Evolutionary conservation across 2,329 filamentous ascomycete genomes (phyloP).

Genomic region (Emmonsia crescens): DNA sequence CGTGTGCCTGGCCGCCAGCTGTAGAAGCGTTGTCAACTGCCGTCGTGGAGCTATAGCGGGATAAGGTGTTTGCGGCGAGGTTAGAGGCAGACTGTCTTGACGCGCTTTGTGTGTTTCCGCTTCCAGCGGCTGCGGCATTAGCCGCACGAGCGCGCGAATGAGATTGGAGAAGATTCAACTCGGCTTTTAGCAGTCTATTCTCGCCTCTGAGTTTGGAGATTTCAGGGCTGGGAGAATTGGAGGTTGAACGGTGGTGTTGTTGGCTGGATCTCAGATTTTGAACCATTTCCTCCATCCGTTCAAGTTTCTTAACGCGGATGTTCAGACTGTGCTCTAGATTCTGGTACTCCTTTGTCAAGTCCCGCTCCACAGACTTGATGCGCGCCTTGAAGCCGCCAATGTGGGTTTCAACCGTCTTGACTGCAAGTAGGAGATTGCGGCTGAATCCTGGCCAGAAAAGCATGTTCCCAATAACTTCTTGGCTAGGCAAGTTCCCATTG

Average conservation of each 20-base stretch:
- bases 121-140: slow-evolving; percentile 31
- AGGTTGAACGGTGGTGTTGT: slow-evolving; percentile 20
- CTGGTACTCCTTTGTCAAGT: slow-evolving; percentile 86
- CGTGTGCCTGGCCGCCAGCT: slow-evolving; percentile 15
- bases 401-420: slow-evolving; percentile 77
- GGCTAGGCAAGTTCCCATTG: slow-evolving; percentile 72
- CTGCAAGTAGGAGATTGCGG: slow-evolving; percentile 74
- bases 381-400: slow-evolving; percentile 66
- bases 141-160: slow-evolving; percentile 47
- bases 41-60: slow-evolving; percentile 42
- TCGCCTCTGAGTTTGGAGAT: slow-evolving; percentile 48
- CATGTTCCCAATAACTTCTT: slow-evolving; percentile 77
- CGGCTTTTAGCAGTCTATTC: slow-evolving; percentile 49
- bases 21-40: slow-evolving; percentile 23
- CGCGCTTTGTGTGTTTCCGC: slow-evolving; percentile 15
- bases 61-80: slow-evolving; percentile 36
- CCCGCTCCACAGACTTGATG: slow-evolving; percentile 75
- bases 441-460: slow-evolving; percentile 68
- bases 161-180: slow-evolving; percentile 57
- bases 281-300: slow-evolving; percentile 71
- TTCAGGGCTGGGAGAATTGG: slow-evolving; percentile 37
- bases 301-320: slow-evolving; percentile 69
- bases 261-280: slow-evolving; percentile 44
- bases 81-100: slow-evolving; percentile 18
- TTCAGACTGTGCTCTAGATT: slow-evolving; percentile 72